Conservation (phyloP, 2,329 filamentous ascomycete species). For the Fusarium humuli region DNA sequence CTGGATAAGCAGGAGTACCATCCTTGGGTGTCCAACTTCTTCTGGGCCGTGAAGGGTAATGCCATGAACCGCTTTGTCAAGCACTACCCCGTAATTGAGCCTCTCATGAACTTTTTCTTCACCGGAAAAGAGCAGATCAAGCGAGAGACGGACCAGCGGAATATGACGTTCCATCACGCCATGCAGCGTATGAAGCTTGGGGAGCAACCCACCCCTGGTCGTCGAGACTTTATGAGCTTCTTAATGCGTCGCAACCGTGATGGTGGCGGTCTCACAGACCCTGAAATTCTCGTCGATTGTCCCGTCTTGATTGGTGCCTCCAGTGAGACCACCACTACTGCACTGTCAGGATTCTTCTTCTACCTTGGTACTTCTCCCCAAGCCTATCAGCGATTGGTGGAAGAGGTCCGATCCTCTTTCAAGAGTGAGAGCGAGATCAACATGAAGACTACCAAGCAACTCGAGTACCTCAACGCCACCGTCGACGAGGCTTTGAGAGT, state of each 20-base stretch:
- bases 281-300: not conserved
- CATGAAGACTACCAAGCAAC: not conserved
- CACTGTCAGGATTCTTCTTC: not conserved
- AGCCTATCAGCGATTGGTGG: not conserved
- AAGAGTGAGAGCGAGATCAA: not conserved
- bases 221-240: slow-evolving; percentile 5
- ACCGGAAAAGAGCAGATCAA: not conserved
- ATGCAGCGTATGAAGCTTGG: slow-evolving; percentile 2
- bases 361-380: not conserved
- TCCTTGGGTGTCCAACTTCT: not conserved
- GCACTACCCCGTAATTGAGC: not conserved
- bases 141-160: not conserved
- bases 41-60: not conserved
- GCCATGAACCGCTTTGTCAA: not conserved
- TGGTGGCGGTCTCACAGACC: not conserved
- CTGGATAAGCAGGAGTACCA: not conserved
- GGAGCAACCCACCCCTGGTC: not conserved
- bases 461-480: not conserved
- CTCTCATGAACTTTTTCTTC: not conserved
- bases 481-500: not conserved
- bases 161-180: slow-evolving; percentile 2
- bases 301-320: not conserved
- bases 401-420: not conserved
- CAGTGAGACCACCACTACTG: not conserved
- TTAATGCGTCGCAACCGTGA: not conserved